Evolutionary conservation across 208 protist species (phyloP), one percentile per base, ranked within the genome.

Genomic region (Kentomonas sorsogonicus): DNA sequence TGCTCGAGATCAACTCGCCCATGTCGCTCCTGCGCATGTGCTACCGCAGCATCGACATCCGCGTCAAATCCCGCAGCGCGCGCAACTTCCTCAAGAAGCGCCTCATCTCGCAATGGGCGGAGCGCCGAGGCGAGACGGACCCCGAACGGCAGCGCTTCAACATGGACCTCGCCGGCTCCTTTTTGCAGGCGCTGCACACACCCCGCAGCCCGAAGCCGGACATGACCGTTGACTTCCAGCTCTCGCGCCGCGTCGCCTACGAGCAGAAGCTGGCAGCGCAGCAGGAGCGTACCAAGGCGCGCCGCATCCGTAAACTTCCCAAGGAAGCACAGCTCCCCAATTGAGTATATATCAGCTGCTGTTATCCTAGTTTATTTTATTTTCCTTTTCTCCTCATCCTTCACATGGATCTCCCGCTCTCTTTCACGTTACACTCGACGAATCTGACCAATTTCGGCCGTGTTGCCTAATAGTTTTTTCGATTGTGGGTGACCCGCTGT

Each of bases 21-120:
- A 69, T 80, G 40, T 80, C 79, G 15, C 60, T 95, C 10, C 76
- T 95, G n/a, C 79, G 88, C 18, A 95, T 95, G 88, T 92, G 84
- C 71, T 92, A 92, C 69, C 81, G 84, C n/a, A 89, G 80, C 51
- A 92, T 95, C 47, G 88, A 95, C 72, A 92, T 95, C 39, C 69
- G 59, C 20, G 84, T 95, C 30, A 89, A 92, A 57, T 92, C 84
- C 15, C 74, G 88, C 56, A 84, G 92, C 66, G 88, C 83, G 4
- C 81, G 88, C 47, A 77, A 65, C 36, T 95, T 92, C 69, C 62
- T 95, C 20, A 87, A 88, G 63, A 86, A 83, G 57, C 81, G 74
- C 2, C 66, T 95, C 23, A 86, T 95, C 11, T 66, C 82, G 47
- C 72, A 90, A 52, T 95, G 88, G 85, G 68, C 58, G 1, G 69